Evolutionary conservation across 345 rosid species (phyloP), one percentile per base, ranked within the genome.

Genomic region (Trapa bicornis): DNA sequence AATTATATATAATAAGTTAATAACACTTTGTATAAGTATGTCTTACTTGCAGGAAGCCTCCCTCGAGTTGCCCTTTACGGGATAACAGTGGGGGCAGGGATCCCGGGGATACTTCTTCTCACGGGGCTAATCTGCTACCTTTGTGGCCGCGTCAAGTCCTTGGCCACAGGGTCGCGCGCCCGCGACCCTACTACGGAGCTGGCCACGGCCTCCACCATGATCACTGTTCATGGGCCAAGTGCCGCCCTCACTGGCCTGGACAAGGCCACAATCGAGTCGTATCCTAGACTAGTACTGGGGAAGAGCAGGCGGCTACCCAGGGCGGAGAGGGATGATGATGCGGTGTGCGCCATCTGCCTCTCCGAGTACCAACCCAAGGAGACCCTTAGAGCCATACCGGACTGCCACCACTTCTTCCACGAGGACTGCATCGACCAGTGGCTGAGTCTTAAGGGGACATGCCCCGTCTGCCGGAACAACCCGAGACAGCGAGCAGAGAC

Each of bases 41-140:
- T 13, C 43, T 41, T 3, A 22, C 29, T 35, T 42, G 17, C 77
- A 85, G 92, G 67, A 69, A 64, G 29, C 29, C 29, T 84, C 5
- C 81, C 89, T 0, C 77, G 70, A 68, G 53, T 52, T 14, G 89
- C 83, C 14, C 72, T 81, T 4, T 82, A 81, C 39, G 86, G 85
- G 11, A 73, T 86, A 38, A 73, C 77, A 3, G 64, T 83, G 0
- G 88, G 84, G 1, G 92, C 78, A 2, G 91, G 96, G 60, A 67
- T 91, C 13, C 97, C 92, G 1, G 66, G 71, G 52, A 5, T 80
- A 3, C 64, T 91, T 38, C 72, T 80, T 39, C 7, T 73, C 4
- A 47, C 79, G 0, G 84, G 95, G 12, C 33, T 84, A 0, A 1
- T 79, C 1, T 80, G 86, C 65, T 72, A 75, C 32, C 0, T 85